Evolutionary conservation across 495 filamentous ascomycete species (phyloP).

Genomic region (Thozetella sp.): DNA sequence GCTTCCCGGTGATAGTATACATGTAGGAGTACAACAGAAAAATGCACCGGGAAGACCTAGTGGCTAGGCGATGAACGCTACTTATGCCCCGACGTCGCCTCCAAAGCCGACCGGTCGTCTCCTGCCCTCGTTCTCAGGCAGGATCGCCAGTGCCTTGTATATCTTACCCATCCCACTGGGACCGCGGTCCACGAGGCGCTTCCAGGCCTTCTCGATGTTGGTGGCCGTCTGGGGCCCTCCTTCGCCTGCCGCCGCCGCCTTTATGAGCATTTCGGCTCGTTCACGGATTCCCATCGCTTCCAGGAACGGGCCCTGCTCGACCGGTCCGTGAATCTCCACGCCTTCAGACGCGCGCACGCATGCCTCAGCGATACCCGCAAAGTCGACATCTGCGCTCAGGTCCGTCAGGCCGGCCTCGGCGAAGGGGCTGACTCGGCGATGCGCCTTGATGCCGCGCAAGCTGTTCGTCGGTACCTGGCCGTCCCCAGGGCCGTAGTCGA

Average conservation of each 20-base stretch:
- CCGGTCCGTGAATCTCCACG: constrained; percentile 91
- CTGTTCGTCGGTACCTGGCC: constrained; percentile 80
- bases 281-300: constrained; percentile 77
- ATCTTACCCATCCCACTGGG: constrained; percentile 87
- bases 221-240: constrained; percentile 46
- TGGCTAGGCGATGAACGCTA: not conserved
- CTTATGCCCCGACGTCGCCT: constrained; percentile 56
- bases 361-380: constrained; percentile 78
- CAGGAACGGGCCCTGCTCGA: constrained; percentile 83
- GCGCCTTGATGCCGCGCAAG: constrained; percentile 80
- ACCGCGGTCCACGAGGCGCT: constrained; percentile 75
- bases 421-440: constrained; percentile 76
- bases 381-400: constrained; percentile 90
- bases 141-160: constrained; percentile 90
- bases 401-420: constrained; percentile 78
- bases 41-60: not conserved
- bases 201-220: constrained; percentile 73
- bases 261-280: constrained; percentile 69
- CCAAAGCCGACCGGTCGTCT: constrained; percentile 90
- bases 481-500: constrained; percentile 85
- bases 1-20: not conserved
- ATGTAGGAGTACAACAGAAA: not conserved
- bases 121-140: constrained; percentile 76
- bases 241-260: constrained; percentile 39
- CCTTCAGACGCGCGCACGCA: constrained; percentile 71